Evolutionary conservation across 768 basidiomycete genomes (phyloP).

Genomic region (Tephrocybe sp.): DNA sequence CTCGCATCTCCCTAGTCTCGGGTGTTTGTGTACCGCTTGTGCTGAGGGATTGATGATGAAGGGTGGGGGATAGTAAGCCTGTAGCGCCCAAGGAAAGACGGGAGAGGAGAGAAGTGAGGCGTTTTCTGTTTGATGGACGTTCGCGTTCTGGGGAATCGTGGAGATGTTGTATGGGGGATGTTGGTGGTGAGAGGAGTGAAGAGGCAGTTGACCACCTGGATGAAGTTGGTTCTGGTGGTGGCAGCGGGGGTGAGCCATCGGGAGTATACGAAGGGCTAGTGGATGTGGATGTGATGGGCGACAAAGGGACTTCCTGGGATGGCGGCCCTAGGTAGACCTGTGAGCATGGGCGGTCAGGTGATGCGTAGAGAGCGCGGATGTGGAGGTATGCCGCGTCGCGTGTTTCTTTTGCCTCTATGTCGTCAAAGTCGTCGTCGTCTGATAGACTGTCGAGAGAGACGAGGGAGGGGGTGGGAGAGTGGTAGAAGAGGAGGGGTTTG

Average conservation of each 20-base stretch:
- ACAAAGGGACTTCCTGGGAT: not conserved
- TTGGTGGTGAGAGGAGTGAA: conserved; percentile 1
- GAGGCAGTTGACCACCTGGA: conserved; percentile 12
- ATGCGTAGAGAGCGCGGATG: conserved; percentile 3
- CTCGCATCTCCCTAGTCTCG: conserved; percentile 6
- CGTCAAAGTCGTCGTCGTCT: not conserved
- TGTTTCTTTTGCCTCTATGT: not conserved
- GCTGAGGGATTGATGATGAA: no score
- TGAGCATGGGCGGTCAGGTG: not conserved
- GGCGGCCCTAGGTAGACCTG: conserved; percentile 10
- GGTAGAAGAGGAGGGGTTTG: conserved; percentile 25
- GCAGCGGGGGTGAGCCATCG: no score
- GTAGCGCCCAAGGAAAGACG: conserved; percentile 7
- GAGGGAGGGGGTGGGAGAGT: conserved; percentile 1
- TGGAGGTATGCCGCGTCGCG: conserved; percentile 1
- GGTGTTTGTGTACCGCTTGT: no score
- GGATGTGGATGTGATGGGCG: not conserved
- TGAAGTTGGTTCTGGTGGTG: conserved; percentile 12
- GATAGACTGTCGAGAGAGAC: not conserved
- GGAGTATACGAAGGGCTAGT: no score
- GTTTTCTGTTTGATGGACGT: conserved; percentile 6
- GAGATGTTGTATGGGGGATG: not conserved
- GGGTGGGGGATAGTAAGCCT: not conserved
- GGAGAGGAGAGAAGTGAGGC: conserved; percentile 10
- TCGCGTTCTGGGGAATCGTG: no score